phyloP scores from a whole-genome alignment of 2,329 filamentous ascomycete genomes.

The Paecilomyces dactylethromorphus region DNA sequence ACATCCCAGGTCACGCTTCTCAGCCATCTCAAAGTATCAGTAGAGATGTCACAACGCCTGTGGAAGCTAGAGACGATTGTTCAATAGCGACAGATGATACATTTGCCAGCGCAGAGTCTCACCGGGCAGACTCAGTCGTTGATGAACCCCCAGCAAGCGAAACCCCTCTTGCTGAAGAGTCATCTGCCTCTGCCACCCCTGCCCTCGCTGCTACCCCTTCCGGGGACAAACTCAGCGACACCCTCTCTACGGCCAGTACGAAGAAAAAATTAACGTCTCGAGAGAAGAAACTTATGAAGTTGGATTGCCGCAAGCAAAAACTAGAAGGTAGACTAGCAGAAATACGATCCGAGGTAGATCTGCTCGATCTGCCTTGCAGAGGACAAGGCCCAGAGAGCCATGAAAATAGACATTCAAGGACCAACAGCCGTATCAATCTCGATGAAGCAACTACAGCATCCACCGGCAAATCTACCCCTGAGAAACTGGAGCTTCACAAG shows the following conservation, averaged over 20 bases:
- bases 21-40: constrained; percentile 6
- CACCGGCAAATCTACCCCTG: constrained; percentile 7
- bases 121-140: constrained; percentile 2
- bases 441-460: background rate
- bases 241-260: constrained; percentile 11
- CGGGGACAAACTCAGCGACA: background rate
- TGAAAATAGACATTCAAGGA: constrained; percentile 3
- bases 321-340: constrained; percentile 31
- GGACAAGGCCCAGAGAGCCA: constrained; percentile 3
- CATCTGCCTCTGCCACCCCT: background rate
- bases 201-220: background rate
- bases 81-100: constrained; percentile 17
- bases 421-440: background rate
- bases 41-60: background rate
- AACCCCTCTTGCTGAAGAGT: background rate
- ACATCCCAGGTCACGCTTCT: constrained; percentile 33
- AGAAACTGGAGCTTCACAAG: constrained; percentile 22
- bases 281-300: constrained; percentile 38
- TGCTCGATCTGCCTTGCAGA: constrained; percentile 13
- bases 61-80: constrained; percentile 10
- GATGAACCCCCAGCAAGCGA: background rate
- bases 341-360: constrained; percentile 26
- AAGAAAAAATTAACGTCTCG: constrained; percentile 27
- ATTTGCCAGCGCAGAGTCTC: constrained; percentile 23
- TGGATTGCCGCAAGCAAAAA: constrained; percentile 33